phyloP scores from a whole-genome alignment of 2,329 filamentous ascomycete genomes.

The Aspergillus felis region DNA sequence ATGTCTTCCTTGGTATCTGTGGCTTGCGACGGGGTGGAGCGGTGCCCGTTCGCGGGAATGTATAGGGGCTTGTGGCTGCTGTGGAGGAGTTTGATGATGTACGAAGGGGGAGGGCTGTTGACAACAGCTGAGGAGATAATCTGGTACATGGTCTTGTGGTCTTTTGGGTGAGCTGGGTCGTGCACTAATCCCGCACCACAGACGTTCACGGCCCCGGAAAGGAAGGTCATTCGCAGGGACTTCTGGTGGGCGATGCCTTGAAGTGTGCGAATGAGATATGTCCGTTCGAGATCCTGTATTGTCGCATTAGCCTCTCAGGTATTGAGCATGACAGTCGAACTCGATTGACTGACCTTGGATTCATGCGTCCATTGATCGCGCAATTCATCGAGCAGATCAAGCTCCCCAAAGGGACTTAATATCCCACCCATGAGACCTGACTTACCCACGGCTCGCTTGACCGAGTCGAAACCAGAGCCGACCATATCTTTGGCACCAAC shows the following conservation, averaged over 20 bases:
- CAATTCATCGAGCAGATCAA: constrained; percentile 89
- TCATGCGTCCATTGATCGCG: constrained; percentile 98
- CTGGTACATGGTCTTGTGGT: constrained; percentile 99
- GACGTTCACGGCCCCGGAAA: constrained; percentile 84
- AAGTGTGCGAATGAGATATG: constrained; percentile 91
- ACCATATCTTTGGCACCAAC: constrained; percentile 94
- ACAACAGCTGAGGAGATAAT: constrained; percentile 91
- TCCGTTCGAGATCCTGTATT: constrained; percentile 77
- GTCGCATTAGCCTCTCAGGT: background rate
- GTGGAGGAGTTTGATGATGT: constrained; percentile 92
- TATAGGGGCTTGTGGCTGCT: constrained; percentile 83
- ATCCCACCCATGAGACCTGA: constrained; percentile 93
- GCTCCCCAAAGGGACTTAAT: constrained; percentile 91
- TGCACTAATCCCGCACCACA: constrained; percentile 91
- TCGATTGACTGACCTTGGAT: constrained; percentile 61
- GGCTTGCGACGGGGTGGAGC: constrained; percentile 59
- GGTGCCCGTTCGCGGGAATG: constrained; percentile 80
- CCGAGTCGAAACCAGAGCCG: constrained; percentile 84
- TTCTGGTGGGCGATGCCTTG: constrained; percentile 96
- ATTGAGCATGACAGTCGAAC: background rate
- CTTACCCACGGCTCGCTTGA: constrained; percentile 96
- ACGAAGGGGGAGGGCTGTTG: constrained; percentile 76
- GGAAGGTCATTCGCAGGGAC: constrained; percentile 91
- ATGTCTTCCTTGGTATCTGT: constrained; percentile 98
- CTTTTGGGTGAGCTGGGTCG: constrained; percentile 82